Percentiles rank a stretch among this genome's conserved stretches.
Evolutionary conservation across 1,284 basidiomycete species (phyloP).

Genomic region (Cryptococcus maquisensis): DNA sequence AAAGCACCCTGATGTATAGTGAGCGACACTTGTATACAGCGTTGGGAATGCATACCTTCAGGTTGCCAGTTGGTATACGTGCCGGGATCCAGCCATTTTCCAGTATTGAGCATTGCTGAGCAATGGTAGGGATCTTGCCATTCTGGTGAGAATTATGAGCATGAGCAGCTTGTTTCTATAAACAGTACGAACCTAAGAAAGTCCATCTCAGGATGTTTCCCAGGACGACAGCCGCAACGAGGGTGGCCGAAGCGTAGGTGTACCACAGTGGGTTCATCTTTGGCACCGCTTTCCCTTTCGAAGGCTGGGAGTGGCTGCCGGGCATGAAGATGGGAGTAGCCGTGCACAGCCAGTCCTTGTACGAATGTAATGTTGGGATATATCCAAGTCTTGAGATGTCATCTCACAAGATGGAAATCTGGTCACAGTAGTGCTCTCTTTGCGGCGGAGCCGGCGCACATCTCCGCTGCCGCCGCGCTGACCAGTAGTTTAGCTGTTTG

Average conservation of each 20-base stretch:
- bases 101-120: slow-evolving; percentile 61
- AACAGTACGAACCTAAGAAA: slow-evolving; percentile 38
- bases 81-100: slow-evolving; percentile 69
- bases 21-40: not conserved
- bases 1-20: slow-evolving; percentile 25
- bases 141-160: slow-evolving; percentile 52
- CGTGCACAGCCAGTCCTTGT: too few relatives aligned
- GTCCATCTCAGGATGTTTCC: slow-evolving; percentile 47
- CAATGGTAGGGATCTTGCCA: slow-evolving; percentile 68
- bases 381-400: not conserved
- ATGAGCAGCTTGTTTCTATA: not conserved
- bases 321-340: slow-evolving; percentile 5
- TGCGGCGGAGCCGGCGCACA: too few relatives aligned
- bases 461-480: too few relatives aligned
- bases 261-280: slow-evolving; percentile 48
- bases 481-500: too few relatives aligned
- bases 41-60: slow-evolving; percentile 57
- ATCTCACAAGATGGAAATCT: not conserved
- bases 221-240: slow-evolving; percentile 42
- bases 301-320: not conserved
- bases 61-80: slow-evolving; percentile 73
- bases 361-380: not conserved
- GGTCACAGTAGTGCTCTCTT: too few relatives aligned
- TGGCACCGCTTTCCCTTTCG: slow-evolving; percentile 1
- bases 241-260: slow-evolving; percentile 46